These are phyloP conservation scores for Trifolium fragiferum DNA, from an alignment of 306 rosid species.

Conservation along the genomic window DNA sequence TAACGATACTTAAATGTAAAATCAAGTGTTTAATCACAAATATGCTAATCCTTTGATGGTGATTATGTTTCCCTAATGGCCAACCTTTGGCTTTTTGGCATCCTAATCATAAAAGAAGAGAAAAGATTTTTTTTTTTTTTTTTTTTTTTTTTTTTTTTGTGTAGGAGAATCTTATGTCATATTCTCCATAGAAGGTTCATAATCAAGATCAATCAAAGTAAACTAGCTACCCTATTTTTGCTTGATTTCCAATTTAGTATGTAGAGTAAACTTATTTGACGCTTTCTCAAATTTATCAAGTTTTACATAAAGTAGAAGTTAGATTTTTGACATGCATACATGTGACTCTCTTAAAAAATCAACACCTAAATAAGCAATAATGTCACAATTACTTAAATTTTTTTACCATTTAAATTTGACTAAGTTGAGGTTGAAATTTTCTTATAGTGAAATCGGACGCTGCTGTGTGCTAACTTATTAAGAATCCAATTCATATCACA, in stretches of 20 bases:
- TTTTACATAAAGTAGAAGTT: conserved; percentile 11
- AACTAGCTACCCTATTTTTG: conserved; percentile 22
- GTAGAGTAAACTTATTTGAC: conserved; percentile 22
- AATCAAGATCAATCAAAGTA: conserved; percentile 33
- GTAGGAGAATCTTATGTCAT: conserved; percentile 42
- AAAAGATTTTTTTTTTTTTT: too few relatives aligned
- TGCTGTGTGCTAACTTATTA: too few relatives aligned
- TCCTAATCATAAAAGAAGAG: too few relatives aligned
- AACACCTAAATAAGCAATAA: background rate
- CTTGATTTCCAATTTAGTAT: conserved; percentile 9
- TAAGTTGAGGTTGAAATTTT: background rate
- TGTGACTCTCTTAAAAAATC: background rate
- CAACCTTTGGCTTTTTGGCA: too few relatives aligned
- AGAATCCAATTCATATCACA: background rate
- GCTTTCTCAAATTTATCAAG: conserved; percentile 22
- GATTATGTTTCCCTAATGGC: too few relatives aligned
- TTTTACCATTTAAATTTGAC: background rate
- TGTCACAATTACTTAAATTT: conserved; percentile 19
- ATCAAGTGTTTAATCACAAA: too few relatives aligned
- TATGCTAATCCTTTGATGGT: too few relatives aligned
- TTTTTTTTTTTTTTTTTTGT: too few relatives aligned
- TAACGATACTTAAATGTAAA: too few relatives aligned
- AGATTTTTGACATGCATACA: conserved; percentile 7
- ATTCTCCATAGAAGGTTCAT: conserved; percentile 30
- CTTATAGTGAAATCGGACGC: too few relatives aligned